phyloP scores from a whole-genome alignment of 805 yeast genomes.

The Starmerella asiatica region DNA sequence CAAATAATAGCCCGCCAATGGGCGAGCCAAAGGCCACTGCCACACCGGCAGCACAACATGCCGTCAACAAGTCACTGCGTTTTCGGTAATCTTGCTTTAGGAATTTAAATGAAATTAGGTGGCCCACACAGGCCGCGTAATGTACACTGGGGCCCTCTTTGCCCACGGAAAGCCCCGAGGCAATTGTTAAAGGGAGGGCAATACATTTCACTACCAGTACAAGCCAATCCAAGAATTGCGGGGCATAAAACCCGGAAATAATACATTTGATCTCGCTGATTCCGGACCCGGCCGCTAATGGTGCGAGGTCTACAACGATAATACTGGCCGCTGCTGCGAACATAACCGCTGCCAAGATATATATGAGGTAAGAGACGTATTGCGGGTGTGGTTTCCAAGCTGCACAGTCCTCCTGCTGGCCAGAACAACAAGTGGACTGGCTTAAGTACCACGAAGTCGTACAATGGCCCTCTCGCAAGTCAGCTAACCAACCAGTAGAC shows the following conservation, averaged over 20 bases:
- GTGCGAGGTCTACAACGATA: conserved; percentile 60
- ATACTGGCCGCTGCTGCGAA: conserved; percentile 56
- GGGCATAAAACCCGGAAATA: conserved; percentile 73
- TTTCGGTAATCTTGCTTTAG: conserved; percentile 26
- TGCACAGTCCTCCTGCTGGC: conserved; percentile 37
- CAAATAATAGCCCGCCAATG: conserved; percentile 81
- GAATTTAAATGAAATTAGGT: conserved; percentile 36
- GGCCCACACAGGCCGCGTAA: conserved; percentile 94
- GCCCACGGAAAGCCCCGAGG: conserved; percentile 86
- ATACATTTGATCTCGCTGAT: conserved; percentile 93
- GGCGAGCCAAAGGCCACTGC: conserved; percentile 98
- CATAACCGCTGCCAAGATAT: conserved; percentile 42
- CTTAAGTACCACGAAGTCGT: conserved; percentile 52
- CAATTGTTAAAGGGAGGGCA: conserved; percentile 79
- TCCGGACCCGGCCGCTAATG: conserved; percentile 93
- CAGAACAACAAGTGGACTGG: conserved; percentile 72
- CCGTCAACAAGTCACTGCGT: conserved; percentile 53
- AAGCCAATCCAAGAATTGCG: conserved; percentile 59
- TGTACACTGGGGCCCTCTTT: conserved; percentile 98
- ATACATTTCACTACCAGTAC: conserved; percentile 65
- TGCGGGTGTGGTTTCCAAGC: conserved; percentile 50
- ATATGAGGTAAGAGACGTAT: conserved; percentile 43
- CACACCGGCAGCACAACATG: conserved; percentile 95
- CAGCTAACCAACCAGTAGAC: conserved; percentile 75
- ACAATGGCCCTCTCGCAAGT: conserved; percentile 70